Evolutionary conservation across 2,329 filamentous ascomycete genomes (phyloP), one percentile per base, ranked within the genome.

Genomic region (Xylariaceae sp.): DNA sequence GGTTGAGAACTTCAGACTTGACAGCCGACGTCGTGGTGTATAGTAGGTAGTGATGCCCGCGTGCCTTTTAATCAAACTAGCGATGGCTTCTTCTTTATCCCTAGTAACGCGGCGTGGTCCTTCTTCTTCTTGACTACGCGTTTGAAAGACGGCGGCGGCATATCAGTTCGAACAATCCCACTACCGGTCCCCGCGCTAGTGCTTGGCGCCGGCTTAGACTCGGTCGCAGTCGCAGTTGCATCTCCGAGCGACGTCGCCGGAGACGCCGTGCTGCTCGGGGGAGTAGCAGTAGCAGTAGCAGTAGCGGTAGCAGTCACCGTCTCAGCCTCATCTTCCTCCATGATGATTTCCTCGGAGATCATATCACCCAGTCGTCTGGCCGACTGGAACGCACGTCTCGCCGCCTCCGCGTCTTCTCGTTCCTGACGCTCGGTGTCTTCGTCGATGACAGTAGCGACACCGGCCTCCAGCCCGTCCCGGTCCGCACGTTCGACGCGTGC

Each of bases 91-190:
- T 89, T 94, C 76, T 96, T 96, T 65, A 96, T 91, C 1, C 91
- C 91, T 47, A 96, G 71, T 27, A 85, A 75, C 11, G 86, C 84
- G 0, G 84, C 76, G 54, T 87, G 81, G 56, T 94, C 85, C 72
- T 94, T 95, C 75, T 96, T 97, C 74, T 89, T 87, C 74, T 95
- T 96, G 47, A 86, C 78, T 43, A 84, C 81, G 57, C 88, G 79
- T 70, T 88, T 87, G 66, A 92, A 95, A 0, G 82, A 83, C 2
- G 86, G 85, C 4, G 80, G 78, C 2, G 83, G 74, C 60, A 77
- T 76, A 53, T 73, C 68, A 6, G 63, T 66, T 19, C 2, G 62
- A 51, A 19, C 19, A 40, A 55, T 39, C 19, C 45, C 40, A 2
- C 37, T 55, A 5, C 47, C 19, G 1, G 52, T 7, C 4, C 58